Evolutionary conservation across 805 yeast genomes (phyloP).

Genomic region (Debaryomyces castellii): DNA sequence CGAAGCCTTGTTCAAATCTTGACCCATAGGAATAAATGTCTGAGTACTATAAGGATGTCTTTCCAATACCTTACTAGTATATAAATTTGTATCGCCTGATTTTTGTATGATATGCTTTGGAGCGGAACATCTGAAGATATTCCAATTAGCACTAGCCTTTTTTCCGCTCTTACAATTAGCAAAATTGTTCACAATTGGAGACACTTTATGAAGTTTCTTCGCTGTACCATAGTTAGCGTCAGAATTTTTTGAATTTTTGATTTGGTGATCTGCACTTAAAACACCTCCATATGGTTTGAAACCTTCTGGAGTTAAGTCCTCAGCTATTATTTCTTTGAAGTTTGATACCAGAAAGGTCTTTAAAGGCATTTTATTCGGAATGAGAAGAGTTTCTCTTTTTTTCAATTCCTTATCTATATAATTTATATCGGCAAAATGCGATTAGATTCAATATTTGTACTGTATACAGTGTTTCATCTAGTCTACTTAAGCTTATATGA

Average conservation of each 20-base stretch:
- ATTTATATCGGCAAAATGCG: background rate
- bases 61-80: constrained; percentile 70
- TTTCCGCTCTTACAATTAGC: constrained; percentile 44
- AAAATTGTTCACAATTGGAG: constrained; percentile 61
- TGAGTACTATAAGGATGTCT: constrained; percentile 89
- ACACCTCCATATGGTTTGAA: constrained; percentile 75
- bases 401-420: background rate
- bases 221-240: constrained; percentile 96
- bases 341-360: constrained; percentile 32
- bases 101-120: constrained; percentile 57
- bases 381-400: background rate
- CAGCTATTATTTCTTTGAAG: constrained; percentile 40
- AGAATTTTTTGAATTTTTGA: constrained; percentile 40
- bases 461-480: background rate
- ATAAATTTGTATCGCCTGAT: constrained; percentile 20
- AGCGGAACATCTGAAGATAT: constrained; percentile 78
- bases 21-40: constrained; percentile 90
- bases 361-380: constrained; percentile 35
- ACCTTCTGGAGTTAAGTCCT: constrained; percentile 60
- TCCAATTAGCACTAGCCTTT: constrained; percentile 67
- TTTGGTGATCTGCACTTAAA: constrained; percentile 75
- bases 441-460: background rate
- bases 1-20: constrained; percentile 44
- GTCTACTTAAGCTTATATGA: too few species aligned
- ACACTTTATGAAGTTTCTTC: constrained; percentile 67